Evolutionary conservation across 371 early-diverging fungal genomes (phyloP).

Genomic region (Chytridiales sp.): DNA sequence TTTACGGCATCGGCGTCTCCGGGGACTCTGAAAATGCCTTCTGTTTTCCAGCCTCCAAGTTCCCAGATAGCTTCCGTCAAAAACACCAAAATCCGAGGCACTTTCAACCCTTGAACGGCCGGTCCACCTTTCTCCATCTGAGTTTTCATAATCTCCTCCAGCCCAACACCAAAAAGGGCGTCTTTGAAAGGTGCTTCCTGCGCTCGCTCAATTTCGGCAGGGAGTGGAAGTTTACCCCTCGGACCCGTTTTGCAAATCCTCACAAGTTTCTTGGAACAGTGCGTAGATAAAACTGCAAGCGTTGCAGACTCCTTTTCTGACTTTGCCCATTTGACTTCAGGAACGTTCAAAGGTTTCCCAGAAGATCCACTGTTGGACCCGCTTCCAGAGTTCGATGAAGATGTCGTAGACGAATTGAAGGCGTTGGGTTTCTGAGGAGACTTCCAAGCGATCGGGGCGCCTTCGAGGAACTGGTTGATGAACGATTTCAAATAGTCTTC

Average conservation of each 20-base stretch:
- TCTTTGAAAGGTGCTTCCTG: slow-evolving; percentile 83
- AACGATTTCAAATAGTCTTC: slow-evolving; percentile 81
- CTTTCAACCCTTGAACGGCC: slow-evolving; percentile 40
- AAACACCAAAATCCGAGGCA: slow-evolving; percentile 85
- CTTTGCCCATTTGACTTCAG: too few species aligned
- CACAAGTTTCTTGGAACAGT: slow-evolving; percentile 63
- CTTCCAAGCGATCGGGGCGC: slow-evolving; percentile 15
- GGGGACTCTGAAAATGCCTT: slow-evolving; percentile 97
- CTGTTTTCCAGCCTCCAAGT: slow-evolving; percentile 75
- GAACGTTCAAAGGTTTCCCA: too few species aligned
- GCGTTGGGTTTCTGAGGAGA: slow-evolving; percentile 1
- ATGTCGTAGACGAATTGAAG: too few species aligned
- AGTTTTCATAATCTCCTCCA: slow-evolving; percentile 75
- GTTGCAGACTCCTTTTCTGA: slow-evolving; percentile 18
- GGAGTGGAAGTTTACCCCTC: slow-evolving; percentile 71
- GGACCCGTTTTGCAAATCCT: slow-evolving; percentile 78
- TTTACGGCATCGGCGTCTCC: slow-evolving; percentile 90
- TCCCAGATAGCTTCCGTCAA: slow-evolving; percentile 72
- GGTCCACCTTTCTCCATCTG: slow-evolving; percentile 40
- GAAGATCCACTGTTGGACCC: too few species aligned
- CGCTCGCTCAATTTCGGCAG: slow-evolving; percentile 79
- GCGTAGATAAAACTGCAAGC: slow-evolving; percentile 51
- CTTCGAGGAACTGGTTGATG: slow-evolving; percentile 62
- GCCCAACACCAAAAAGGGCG: slow-evolving; percentile 89
- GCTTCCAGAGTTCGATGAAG: too few species aligned